Percentiles rank a stretch among this genome's conserved stretches.
phyloP scores from a whole-genome alignment of 345 rosid species.

The Sisymbrium irio region DNA sequence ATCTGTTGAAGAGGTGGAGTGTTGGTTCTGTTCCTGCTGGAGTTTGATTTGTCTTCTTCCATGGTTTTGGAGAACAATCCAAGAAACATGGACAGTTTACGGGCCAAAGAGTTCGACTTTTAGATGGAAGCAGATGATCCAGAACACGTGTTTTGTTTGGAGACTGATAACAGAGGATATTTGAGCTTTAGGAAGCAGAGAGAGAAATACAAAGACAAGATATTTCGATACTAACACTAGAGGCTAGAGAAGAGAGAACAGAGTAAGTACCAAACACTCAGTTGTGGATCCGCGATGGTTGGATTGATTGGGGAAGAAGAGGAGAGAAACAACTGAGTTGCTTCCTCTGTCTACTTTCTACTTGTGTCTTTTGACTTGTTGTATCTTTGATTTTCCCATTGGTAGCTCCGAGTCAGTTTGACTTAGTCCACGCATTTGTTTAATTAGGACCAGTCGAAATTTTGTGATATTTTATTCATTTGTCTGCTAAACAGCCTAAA shows the following conservation, averaged over 20 bases:
- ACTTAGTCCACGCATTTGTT: background rate
- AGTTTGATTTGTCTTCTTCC: conserved; percentile 33
- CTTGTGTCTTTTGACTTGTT: conserved; percentile 21
- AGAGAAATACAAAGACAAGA: background rate
- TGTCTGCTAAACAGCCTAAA: too few relatives aligned
- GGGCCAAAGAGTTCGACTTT: background rate
- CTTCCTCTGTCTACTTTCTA: background rate
- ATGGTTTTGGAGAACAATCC: conserved; percentile 33
- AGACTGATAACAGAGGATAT: background rate
- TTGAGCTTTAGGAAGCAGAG: background rate
- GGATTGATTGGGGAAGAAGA: background rate
- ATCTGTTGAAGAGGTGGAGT: conserved; percentile 16
- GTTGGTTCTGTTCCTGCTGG: conserved; percentile 27
- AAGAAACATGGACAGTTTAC: conserved; percentile 19
- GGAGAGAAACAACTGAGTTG: conserved; percentile 29
- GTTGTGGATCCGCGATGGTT: background rate
- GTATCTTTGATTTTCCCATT: conserved; percentile 9
- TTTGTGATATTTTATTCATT: background rate
- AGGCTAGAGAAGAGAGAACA: background rate
- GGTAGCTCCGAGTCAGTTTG: background rate
- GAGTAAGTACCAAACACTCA: background rate
- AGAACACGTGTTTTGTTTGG: background rate
- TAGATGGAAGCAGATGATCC: background rate
- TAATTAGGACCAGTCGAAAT: background rate
- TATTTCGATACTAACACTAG: too few relatives aligned